phyloP scores from a whole-genome alignment of 2,329 filamentous ascomycete species.

The Zasmidium cellare region DNA sequence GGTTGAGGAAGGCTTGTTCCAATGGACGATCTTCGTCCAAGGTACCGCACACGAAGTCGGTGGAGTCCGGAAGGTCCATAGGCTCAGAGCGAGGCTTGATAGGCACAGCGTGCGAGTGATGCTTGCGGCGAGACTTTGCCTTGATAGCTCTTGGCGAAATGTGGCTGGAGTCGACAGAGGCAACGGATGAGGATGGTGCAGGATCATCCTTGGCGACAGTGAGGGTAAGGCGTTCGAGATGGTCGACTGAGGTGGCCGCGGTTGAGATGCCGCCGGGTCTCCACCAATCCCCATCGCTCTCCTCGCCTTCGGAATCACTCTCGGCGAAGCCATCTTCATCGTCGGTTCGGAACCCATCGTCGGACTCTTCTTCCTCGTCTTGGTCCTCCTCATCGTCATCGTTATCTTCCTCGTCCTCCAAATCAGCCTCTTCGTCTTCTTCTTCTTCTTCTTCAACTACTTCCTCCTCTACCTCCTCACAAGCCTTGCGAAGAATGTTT shows the following conservation, averaged over 20 bases:
- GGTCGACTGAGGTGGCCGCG: conserved; percentile 56
- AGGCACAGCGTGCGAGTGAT: conserved; percentile 33
- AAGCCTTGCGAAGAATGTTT: conserved; percentile 80
- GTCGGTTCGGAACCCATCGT: conserved; percentile 78
- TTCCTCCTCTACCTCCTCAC: conserved; percentile 88
- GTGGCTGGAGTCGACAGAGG: conserved; percentile 42
- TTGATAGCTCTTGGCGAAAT: conserved; percentile 12
- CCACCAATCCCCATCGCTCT: conserved; percentile 68
- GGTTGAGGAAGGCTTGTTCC: conserved; percentile 90
- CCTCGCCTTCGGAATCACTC: conserved; percentile 67
- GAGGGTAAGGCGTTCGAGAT: conserved; percentile 48
- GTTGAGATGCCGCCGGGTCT: conserved; percentile 57
- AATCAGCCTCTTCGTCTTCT: conserved; percentile 43
- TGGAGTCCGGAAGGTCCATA: conserved; percentile 90
- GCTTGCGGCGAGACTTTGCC: conserved; percentile 17
- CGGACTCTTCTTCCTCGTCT: conserved; percentile 56
- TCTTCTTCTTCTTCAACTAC: conserved; percentile 65
- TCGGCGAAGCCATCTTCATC: conserved; percentile 72
- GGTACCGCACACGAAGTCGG: conserved; percentile 98
- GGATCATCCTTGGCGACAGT: conserved; percentile 45
- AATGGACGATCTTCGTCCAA: conserved; percentile 91
- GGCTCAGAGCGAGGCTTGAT: conserved; percentile 35
- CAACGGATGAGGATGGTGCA: conserved; percentile 56
- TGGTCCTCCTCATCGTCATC: conserved; percentile 63
- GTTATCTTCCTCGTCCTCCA: conserved; percentile 51